Evolutionary conservation across 2,329 filamentous ascomycete genomes (phyloP).

Genomic region (Neobulgaria alba): DNA sequence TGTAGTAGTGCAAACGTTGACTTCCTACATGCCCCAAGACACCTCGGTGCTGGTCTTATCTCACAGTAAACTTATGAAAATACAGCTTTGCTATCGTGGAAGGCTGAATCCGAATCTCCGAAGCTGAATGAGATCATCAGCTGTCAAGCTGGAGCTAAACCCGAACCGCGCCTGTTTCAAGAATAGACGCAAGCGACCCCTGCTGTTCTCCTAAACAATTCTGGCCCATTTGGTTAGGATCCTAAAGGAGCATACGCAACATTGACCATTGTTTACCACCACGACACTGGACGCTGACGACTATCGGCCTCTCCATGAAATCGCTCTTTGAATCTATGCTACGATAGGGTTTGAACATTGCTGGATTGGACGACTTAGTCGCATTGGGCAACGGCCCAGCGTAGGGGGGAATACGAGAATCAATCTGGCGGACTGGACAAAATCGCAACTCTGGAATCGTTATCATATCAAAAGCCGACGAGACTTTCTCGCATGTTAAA

Average conservation of each 20-base stretch:
- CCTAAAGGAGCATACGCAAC: no score
- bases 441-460: neutral
- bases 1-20: no score
- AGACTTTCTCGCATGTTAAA: conserved; percentile 32
- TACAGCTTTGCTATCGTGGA: no score
- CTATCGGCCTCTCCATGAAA: conserved; percentile 1
- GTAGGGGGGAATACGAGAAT: conserved; percentile 20
- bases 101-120: no score
- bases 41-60: no score
- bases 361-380: conserved; percentile 11
- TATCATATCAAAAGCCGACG: neutral
- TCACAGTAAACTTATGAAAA: no score
- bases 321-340: conserved; percentile 4
- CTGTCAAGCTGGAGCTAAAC: no score
- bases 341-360: conserved; percentile 7
- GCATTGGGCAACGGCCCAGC: conserved; percentile 17
- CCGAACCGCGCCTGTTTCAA: conserved; percentile 6
- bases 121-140: no score
- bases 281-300: conserved; percentile 1
- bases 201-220: neutral
- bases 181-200: neutral
- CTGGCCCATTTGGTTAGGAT: conserved; percentile 1
- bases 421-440: conserved; percentile 17
- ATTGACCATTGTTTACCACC: no score
- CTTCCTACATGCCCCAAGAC: no score